A percentile compares a stretch with the other conserved stretches of the same genome.
Conservation (phyloP, 2,329 filamentous ascomycete species). For the Leptosphaerulina australis region DNA sequence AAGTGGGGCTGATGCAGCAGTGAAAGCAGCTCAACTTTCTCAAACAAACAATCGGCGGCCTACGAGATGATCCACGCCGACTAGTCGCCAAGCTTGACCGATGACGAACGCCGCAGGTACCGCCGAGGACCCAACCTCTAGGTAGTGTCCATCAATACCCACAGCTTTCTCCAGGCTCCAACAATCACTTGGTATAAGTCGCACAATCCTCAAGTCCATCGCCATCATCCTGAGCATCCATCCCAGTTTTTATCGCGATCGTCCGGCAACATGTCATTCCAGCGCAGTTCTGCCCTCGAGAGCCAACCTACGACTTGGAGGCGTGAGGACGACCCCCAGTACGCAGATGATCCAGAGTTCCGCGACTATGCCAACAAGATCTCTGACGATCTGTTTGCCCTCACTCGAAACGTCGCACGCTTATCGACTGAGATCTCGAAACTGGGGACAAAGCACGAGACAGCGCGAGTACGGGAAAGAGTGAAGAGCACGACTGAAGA, state of each 20-base stretch:
- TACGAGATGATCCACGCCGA: conserved; percentile 24
- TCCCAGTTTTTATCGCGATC: background rate
- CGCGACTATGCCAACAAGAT: conserved; percentile 79
- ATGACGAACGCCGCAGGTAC: conserved; percentile 33
- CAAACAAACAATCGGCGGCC: conserved; percentile 35
- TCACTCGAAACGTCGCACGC: conserved; percentile 86
- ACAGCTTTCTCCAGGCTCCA: conserved; percentile 14
- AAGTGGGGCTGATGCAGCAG: conserved; percentile 13
- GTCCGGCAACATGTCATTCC: conserved; percentile 76
- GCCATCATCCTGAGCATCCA: background rate
- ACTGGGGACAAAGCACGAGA: conserved; percentile 89
- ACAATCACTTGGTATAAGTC: conserved; percentile 4
- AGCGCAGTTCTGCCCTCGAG: conserved; percentile 83
- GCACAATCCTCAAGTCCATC: conserved; percentile 4
- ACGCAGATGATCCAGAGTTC: conserved; percentile 93
- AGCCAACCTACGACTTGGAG: conserved; percentile 73
- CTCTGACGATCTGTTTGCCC: conserved; percentile 85
- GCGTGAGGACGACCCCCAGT: conserved; percentile 72
- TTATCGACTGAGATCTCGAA: conserved; percentile 83
- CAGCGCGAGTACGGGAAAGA: conserved; percentile 85
- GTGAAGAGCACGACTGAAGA: conserved; percentile 88
- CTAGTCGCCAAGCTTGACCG: conserved; percentile 8
- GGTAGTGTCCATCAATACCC: conserved; percentile 27
- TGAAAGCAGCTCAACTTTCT: conserved; percentile 24
- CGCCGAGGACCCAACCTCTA: conserved; percentile 32